A percentile compares a stretch with the other conserved stretches of the same genome.
phyloP scores from a whole-genome alignment of 495 filamentous ascomycete genomes.

The Aspergillus ostianus region DNA sequence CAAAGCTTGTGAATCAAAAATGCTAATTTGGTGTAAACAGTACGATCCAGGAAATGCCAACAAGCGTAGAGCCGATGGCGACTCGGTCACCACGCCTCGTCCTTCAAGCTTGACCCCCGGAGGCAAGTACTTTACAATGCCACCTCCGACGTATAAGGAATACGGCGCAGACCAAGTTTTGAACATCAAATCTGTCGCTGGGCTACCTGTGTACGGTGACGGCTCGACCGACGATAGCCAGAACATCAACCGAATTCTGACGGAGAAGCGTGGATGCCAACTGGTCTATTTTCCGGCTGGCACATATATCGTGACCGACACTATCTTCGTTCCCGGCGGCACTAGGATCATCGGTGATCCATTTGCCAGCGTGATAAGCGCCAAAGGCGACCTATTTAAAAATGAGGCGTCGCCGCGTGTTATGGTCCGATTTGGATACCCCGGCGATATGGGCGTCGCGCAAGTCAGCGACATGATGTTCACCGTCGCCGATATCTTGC shows the following conservation, averaged over 20 bases:
- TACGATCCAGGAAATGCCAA: slow-evolving; percentile 16
- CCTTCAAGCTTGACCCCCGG: slow-evolving; percentile 17
- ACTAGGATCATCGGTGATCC: slow-evolving; percentile 52
- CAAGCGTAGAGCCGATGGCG: slow-evolving; percentile 14
- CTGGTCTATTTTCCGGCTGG: slow-evolving; percentile 58
- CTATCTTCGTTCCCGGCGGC: slow-evolving; percentile 49
- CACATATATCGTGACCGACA: slow-evolving; percentile 56
- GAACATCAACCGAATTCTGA: slow-evolving; percentile 49
- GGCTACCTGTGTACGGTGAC: slow-evolving; percentile 32
- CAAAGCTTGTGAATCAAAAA: neutral
- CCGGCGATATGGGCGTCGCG: slow-evolving; percentile 50
- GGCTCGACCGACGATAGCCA: slow-evolving; percentile 38
- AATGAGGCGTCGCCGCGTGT: slow-evolving; percentile 44
- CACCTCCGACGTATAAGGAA: slow-evolving; percentile 47
- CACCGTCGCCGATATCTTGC: slow-evolving; percentile 46
- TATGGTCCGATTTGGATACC: slow-evolving; percentile 53
- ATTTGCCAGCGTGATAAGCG: slow-evolving; percentile 43
- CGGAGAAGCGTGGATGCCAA: slow-evolving; percentile 40
- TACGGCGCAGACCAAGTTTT: slow-evolving; percentile 34
- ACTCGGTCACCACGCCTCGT: slow-evolving; percentile 20
- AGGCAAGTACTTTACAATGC: slow-evolving; percentile 26
- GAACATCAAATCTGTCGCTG: slow-evolving; percentile 45
- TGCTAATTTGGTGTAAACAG: slow-evolving; percentile 7
- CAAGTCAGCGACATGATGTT: slow-evolving; percentile 56
- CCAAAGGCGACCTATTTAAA: slow-evolving; percentile 46